phyloP scores from a whole-genome alignment of 2,329 filamentous ascomycete genomes.

The Dactylellina sp. region DNA sequence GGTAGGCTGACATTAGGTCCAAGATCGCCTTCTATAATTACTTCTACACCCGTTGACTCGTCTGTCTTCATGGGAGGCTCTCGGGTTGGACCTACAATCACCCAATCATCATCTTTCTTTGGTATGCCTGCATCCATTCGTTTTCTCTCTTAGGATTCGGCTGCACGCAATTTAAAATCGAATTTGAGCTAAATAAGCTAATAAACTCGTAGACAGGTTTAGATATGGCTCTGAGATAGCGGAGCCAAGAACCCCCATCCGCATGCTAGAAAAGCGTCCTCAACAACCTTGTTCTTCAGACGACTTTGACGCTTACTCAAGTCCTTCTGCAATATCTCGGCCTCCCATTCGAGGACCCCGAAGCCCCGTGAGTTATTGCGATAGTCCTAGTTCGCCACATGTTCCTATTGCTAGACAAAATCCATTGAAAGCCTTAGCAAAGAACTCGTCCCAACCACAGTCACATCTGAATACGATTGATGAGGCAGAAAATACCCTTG shows the following conservation, averaged over 20 bases:
- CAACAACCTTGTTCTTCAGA: constrained; percentile 41
- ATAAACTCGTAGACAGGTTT: constrained; percentile 39
- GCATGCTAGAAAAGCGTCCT: constrained; percentile 6
- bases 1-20: constrained; percentile 25
- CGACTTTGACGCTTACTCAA: constrained; percentile 30
- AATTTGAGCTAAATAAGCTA: not conserved
- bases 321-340: constrained; percentile 31
- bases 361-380: not conserved
- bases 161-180: not conserved
- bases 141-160: not conserved
- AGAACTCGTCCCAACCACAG: constrained; percentile 10
- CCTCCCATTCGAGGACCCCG: constrained; percentile 19
- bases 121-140: constrained; percentile 16
- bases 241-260: constrained; percentile 37
- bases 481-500: not conserved
- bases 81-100: not conserved
- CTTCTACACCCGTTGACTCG: constrained; percentile 7
- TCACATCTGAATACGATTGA: not conserved
- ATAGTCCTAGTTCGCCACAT: not conserved
- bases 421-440: constrained; percentile 36
- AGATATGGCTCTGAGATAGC: constrained; percentile 25
- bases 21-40: constrained; percentile 19
- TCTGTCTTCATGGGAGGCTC: constrained; percentile 9
- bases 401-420: constrained; percentile 23
- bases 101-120: constrained; percentile 26